Percentiles rank a stretch among this genome's conserved stretches.
Conservation (phyloP, 2,329 filamentous ascomycete species). For the Aspergillus brunneoviolaceus region DNA sequence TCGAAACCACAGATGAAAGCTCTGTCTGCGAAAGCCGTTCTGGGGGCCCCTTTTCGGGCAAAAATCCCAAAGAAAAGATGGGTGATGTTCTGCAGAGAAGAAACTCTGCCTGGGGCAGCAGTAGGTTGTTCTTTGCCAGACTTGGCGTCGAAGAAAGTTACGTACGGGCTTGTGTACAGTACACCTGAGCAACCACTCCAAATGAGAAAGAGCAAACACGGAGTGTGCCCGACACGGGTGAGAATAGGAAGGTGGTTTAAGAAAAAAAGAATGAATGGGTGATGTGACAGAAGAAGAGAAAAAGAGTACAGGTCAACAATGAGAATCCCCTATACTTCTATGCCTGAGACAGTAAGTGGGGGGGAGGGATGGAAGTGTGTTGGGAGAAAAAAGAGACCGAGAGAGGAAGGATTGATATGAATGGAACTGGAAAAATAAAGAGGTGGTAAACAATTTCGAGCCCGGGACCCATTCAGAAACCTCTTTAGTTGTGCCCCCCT, state of each 20-base stretch:
- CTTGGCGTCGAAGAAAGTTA: conserved; percentile 23
- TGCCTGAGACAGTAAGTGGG: conserved; percentile 11
- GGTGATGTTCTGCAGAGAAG: conserved; percentile 12
- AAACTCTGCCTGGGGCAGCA: conserved; percentile 21
- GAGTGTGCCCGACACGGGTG: neutral
- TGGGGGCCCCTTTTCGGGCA: conserved; percentile 2
- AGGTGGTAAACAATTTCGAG: conserved; percentile 12
- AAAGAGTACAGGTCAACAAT: conserved; percentile 4
- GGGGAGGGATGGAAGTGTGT: conserved; percentile 3
- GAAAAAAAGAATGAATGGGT: neutral
- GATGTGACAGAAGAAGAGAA: conserved; percentile 15
- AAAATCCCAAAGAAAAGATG: neutral
- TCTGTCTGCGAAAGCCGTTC: neutral
- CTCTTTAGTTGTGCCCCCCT: conserved; percentile 12
- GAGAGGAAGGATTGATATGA: neutral
- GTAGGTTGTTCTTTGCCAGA: conserved; percentile 12
- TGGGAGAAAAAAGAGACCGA: conserved; percentile 3
- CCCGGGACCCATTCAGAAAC: conserved; percentile 7
- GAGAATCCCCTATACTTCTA: conserved; percentile 1
- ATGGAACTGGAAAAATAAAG: conserved; percentile 15
- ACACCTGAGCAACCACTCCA: conserved; percentile 12
- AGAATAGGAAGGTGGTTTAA: neutral
- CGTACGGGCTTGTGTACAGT: conserved; percentile 15
- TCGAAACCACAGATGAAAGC: neutral
- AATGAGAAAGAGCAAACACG: conserved; percentile 10